Evolutionary conservation across 2,329 filamentous ascomycete species (phyloP), one percentile per base, ranked within the genome.

Genomic region (Leptographium lundbergii): DNA sequence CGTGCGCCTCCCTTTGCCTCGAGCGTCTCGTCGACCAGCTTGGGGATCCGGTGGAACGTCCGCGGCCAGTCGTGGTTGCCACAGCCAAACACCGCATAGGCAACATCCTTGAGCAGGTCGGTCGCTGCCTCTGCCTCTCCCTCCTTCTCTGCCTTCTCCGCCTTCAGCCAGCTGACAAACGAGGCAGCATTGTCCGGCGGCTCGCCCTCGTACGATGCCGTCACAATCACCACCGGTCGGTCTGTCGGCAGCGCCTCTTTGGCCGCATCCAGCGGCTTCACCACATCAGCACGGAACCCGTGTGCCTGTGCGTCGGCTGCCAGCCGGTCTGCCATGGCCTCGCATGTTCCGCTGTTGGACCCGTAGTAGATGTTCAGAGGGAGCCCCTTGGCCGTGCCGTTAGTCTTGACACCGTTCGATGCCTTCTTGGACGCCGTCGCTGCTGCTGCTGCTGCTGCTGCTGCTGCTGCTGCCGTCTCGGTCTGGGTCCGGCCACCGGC

Each of bases 51-150:
- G 62, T 89, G 85, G 70, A 85, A 89, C 0, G 86, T 89, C 39
- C 75, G 70, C 0, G 72, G 68, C 81, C 81, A 84, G 61, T 81
- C 69, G 56, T 65, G 66, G 56, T 71, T 66, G 54, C 59, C 88
- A 58, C 84, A 86, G 1, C 85, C 87, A 68, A 88, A 91, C 3
- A 89, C 81, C 1, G 85, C 79, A 67, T 85, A 91, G 1, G 78
- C 73, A 0, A 86, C 78, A 9, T 76, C 78, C 10, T 80, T 72
- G 25, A 88, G 67, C 10, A n/a, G 7, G n/a, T 1, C 45, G 7
- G n/a, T 5, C 19, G 34, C 42, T 5, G 25, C 13, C 29, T 51
- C 47, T 17, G 11, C 80, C 71, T 14, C 66, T 73, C 63, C 24
- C 22, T 19, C 77, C 72, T 10, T 70, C 7, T 39, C 13, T 3